Conservation (phyloP, 352 stramenopile species). For the Globisporangium middletonii region DNA sequence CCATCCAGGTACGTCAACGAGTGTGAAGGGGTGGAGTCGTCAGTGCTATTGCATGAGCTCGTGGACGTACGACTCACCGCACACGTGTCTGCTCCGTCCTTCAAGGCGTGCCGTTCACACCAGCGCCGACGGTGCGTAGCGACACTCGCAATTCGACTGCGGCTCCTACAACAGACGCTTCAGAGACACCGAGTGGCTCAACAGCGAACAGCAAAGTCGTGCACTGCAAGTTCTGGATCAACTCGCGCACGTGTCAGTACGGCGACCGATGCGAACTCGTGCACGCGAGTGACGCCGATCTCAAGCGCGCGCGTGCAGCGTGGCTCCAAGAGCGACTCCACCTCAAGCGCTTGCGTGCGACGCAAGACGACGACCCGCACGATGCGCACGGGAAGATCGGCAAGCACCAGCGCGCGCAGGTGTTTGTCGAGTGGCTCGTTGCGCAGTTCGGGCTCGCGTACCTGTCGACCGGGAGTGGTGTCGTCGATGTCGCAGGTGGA, state of each 20-base stretch:
- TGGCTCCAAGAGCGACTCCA: conserved; percentile 63
- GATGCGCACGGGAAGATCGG: conserved; percentile 66
- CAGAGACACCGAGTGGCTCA: no score
- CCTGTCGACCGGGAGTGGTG: conserved; percentile 43
- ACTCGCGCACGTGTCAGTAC: conserved; percentile 63
- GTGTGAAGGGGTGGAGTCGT: not conserved
- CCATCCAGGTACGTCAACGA: conserved; percentile 21
- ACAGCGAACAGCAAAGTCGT: not conserved
- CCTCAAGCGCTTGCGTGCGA: conserved; percentile 48
- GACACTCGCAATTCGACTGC: not conserved
- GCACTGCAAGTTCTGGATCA: conserved; percentile 85
- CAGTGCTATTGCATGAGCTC: not conserved
- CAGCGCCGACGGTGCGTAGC: conserved; percentile 33
- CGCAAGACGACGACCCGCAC: conserved; percentile 50
- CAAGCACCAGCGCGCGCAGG: conserved; percentile 62
- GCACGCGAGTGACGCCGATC: conserved; percentile 38
- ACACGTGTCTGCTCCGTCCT: not conserved
- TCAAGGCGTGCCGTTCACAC: conserved; percentile 47
- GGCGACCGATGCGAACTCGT: conserved; percentile 61
- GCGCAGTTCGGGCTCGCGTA: conserved; percentile 47
- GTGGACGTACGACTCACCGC: not conserved
- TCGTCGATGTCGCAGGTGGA: conserved; percentile 81
- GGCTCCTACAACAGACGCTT: not conserved
- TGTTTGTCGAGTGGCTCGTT: conserved; percentile 78
- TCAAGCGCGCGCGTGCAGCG: conserved; percentile 40